Conservation (phyloP, 768 basidiomycete species). For the Pisolithus tinctorius region DNA sequence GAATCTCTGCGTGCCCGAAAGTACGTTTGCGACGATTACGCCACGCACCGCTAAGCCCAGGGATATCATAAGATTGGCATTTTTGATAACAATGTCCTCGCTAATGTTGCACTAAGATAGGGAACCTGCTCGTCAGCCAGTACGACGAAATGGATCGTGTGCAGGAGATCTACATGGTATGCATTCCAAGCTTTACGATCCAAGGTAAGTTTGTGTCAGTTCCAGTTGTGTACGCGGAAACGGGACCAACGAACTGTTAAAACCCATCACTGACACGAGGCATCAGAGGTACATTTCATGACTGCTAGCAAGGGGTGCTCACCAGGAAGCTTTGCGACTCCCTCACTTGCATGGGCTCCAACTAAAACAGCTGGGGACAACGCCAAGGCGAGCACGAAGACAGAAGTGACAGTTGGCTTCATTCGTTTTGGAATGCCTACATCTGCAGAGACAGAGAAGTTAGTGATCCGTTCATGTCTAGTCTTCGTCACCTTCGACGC, state of each 20-base stretch:
- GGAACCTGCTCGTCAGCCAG: not conserved
- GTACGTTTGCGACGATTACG: not conserved
- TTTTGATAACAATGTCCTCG: constrained; percentile 45
- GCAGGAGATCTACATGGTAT: constrained; percentile 40
- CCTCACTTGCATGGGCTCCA: constrained; percentile 1
- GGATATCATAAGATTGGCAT: constrained; percentile 42
- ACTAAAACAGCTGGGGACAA: constrained; percentile 3
- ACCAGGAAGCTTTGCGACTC: constrained; percentile 33
- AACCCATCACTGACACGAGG: constrained; percentile 44
- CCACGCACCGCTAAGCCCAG: constrained; percentile 43
- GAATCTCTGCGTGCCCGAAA: not conserved
- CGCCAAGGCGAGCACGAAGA: constrained; percentile 16
- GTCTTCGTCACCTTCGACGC: not conserved
- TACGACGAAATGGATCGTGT: not conserved
- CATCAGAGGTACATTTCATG: not conserved
- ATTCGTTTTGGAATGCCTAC: constrained; percentile 1
- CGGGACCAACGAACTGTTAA: constrained; percentile 44
- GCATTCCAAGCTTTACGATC: constrained; percentile 55
- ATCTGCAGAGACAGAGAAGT: not conserved
- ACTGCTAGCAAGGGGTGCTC: constrained; percentile 2
- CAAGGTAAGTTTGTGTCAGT: not conserved
- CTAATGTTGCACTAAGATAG: constrained; percentile 48
- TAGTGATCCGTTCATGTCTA: not conserved
- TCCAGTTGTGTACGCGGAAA: not conserved
- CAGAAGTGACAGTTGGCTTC: constrained; percentile 4